phyloP scores from a whole-genome alignment of 108 stramenopile species.

The Cyclotella atomus region DNA sequence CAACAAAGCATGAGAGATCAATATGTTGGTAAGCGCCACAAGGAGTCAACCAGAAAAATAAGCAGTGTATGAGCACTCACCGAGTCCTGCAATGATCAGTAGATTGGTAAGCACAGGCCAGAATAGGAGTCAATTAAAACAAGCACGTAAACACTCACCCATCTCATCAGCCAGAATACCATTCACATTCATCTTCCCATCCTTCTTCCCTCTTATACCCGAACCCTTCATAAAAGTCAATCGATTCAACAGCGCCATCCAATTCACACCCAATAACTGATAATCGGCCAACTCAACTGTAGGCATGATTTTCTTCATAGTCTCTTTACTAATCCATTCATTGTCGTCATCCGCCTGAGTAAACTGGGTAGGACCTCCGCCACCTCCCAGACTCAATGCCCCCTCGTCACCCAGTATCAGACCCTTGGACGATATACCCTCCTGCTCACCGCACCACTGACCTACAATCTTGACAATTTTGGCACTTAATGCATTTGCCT shows the following conservation, averaged over 20 bases:
- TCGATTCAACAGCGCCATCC: slow-evolving; percentile 81
- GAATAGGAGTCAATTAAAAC: too few species aligned
- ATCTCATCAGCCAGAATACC: slow-evolving; percentile 98
- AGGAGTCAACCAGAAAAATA: too few species aligned
- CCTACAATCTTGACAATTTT: slow-evolving; percentile 67
- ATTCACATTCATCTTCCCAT: slow-evolving; percentile 74
- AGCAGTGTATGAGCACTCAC: too few species aligned
- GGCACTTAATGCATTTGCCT: slow-evolving; percentile 72
- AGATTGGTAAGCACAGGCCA: too few species aligned
- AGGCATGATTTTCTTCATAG: slow-evolving; percentile 66
- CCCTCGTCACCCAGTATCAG: slow-evolving; percentile 53
- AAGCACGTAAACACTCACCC: too few species aligned
- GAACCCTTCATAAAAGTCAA: slow-evolving; percentile 55
- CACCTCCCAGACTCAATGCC: slow-evolving; percentile 56
- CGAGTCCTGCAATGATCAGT: too few species aligned
- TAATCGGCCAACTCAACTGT: slow-evolving; percentile 73
- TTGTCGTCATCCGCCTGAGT: slow-evolving; percentile 9
- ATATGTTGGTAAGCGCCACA: too few species aligned
- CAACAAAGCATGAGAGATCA: too few species aligned
- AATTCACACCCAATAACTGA: slow-evolving; percentile 89
- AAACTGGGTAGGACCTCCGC: neutral
- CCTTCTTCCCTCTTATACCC: slow-evolving; percentile 38
- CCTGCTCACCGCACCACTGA: slow-evolving; percentile 48
- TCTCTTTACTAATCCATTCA: slow-evolving; percentile 70
- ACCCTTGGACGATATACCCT: slow-evolving; percentile 15